Evolutionary conservation across 768 basidiomycete species (phyloP), one percentile per base, ranked within the genome.

Genomic region (Thelephora aurantiotincta): DNA sequence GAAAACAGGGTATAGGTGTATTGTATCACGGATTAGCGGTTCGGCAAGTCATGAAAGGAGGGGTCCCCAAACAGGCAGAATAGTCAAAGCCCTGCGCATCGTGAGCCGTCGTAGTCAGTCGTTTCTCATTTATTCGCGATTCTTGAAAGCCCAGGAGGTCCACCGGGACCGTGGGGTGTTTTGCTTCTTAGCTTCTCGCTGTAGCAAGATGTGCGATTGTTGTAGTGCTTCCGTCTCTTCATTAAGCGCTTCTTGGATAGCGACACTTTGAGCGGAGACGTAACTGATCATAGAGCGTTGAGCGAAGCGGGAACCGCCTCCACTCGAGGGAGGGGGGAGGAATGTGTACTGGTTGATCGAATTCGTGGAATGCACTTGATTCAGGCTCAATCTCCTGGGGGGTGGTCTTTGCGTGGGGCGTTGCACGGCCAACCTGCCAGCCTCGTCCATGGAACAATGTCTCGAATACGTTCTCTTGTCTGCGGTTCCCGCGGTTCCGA

Each of bases 141-240:
- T 68, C 54, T 64, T 68, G 59, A 78, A 82, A 70, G 81, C 72
- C 81, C 80, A 82, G 33, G 77, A 71, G 35, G 72, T 76, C 52
- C 79, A 62, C 78, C 78, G 78, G 11, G 78, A 74, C 53, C 71
- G 74, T 30, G 67, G 65, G 22, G 62, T 62, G 47, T 62, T 65
- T 18, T 67, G 63, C 51, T 69, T 69, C 50, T 67, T 63, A 33
- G 67, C 72, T 52, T 77, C 72, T 9, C 65, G 67, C 54, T 74
- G 63, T 60, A 83, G 81, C 43, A 71, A 70, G 54, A 75, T 68
- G 44, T 77, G 55, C 41, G 74, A 65, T 52, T 75, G 68, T 30
- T 68, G 67, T 22, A 74, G 63, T 4, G 73, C 80, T 13, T 73
- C 65, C 50, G 73, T 68, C 60, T 85, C 83, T 58, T 87, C 82